Base-by-base conservation (phyloP, 2,329 filamentous ascomycete species). In the Aureobasidium melanogenum region DNA sequence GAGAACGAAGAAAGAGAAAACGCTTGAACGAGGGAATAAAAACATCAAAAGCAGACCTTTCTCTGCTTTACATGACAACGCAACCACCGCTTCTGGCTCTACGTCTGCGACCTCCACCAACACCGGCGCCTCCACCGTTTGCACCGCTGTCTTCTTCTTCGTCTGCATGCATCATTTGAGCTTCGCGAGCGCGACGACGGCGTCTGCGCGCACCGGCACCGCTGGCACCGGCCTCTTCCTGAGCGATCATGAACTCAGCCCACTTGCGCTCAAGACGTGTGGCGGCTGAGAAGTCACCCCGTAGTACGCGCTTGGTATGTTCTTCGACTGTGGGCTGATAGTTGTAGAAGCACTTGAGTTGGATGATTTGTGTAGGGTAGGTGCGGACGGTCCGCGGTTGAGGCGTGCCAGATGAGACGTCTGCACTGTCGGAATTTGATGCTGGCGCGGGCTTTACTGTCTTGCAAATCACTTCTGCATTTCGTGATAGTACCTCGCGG, bases 261-360 rank as follows among this genome's bases (percentile, higher is more conserved):
- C 93, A 97, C 72, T 93, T 95, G 65, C 86, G 82, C 77, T 96
- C 92, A 22, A 97, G 79, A n/a, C 89, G 80, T 39, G 80, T 81
- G 0, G 94, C 94, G 1, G 88, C 82, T 0, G 80, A 78, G 62
- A 91, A 82, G 64, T 96, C 89, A 7, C 90, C 90, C 5, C 84
- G 80, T 56, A 96, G 73, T 0, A 97, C 89, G 4, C 92, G 84
- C 76, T 92, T 93, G 58, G 86, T 91, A 74, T 97, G 93, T 72
- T 97, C 91, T 66, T 97, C 88, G 5, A 97, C 91, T 0, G 91
- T 97, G 76, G 90, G 89, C 75, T 97, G 93, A 84, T 90, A 97
- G 44, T 88, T 91, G 72, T 96, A 96, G 77, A 93, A 97, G 74
- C 91, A 96, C 74, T 96, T 97, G 46, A 97, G 81, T 6, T 85